Evolutionary conservation across 2,329 filamentous ascomycete species (phyloP).

Genomic region (Teratosphaeria epicoccoides): DNA sequence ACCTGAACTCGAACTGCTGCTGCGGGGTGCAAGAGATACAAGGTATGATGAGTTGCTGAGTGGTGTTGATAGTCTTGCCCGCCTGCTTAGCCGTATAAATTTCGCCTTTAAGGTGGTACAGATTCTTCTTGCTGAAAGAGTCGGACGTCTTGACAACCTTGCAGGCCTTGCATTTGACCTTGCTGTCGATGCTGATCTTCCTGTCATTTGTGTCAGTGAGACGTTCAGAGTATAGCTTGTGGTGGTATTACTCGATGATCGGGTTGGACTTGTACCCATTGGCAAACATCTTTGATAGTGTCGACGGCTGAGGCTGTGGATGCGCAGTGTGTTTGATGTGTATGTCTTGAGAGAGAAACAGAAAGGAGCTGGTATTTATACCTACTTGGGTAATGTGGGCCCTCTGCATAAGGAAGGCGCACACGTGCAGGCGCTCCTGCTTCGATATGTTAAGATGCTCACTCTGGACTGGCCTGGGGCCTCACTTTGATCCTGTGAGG

Average conservation of each 20-base stretch:
- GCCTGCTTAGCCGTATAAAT: constrained; percentile 1
- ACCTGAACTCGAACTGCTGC: constrained; percentile 16
- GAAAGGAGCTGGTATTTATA: neutral
- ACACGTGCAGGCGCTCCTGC: neutral
- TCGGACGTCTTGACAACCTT: constrained; percentile 4
- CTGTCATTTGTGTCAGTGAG: neutral
- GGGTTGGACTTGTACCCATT: neutral
- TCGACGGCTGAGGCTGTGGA: neutral
- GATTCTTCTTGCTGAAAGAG: constrained; percentile 9
- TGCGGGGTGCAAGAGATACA: constrained; percentile 14
- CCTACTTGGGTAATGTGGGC: neutral
- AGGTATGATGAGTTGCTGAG: constrained; percentile 4
- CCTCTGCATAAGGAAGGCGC: neutral
- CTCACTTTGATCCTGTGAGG: neutral
- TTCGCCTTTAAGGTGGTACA: constrained; percentile 5
- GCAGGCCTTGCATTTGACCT: constrained; percentile 12
- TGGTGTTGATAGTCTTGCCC: constrained; percentile 5
- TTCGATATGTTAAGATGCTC: neutral
- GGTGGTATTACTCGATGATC: neutral
- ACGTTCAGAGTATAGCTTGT: neutral
- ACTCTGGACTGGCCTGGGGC: neutral
- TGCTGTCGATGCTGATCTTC: constrained; percentile 1
- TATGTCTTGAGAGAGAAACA: neutral
- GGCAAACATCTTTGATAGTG: neutral
- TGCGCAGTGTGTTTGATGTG: neutral